Conservation (phyloP, 768 basidiomycete genomes). For the Terana coerulea region DNA sequence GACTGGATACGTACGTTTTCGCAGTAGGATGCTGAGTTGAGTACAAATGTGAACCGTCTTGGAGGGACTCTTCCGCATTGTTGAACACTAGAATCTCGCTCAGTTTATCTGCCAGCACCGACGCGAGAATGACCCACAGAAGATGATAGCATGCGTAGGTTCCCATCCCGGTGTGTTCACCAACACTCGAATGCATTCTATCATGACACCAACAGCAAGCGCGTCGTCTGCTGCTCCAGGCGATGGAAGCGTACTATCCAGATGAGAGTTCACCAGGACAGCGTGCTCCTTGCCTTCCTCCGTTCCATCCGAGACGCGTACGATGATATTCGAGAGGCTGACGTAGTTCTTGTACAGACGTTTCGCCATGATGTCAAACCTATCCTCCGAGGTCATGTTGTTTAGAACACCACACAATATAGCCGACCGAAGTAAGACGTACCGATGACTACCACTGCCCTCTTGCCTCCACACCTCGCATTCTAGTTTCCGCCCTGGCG, state of each 20-base stretch:
- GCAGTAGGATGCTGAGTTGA: slow-evolving; percentile 83
- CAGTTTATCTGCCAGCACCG: background rate
- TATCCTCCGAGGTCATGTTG: slow-evolving; percentile 23
- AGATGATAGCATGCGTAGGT: slow-evolving; percentile 75
- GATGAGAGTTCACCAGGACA: slow-evolving; percentile 82
- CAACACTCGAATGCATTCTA: slow-evolving; percentile 82
- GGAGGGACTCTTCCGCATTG: slow-evolving; percentile 90
- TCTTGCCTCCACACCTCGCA: slow-evolving; percentile 92
- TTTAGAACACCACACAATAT: background rate
- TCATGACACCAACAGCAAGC: slow-evolving; percentile 84
- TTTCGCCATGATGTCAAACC: slow-evolving; percentile 90
- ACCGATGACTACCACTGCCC: slow-evolving; percentile 88
- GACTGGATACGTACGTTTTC: slow-evolving; percentile 59
- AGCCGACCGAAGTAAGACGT: slow-evolving; percentile 28
- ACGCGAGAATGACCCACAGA: slow-evolving; percentile 48
- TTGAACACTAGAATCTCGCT: slow-evolving; percentile 69
- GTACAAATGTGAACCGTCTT: slow-evolving; percentile 92
- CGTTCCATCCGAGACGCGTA: slow-evolving; percentile 81
- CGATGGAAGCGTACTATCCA: slow-evolving; percentile 87
- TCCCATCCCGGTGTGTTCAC: slow-evolving; percentile 64
- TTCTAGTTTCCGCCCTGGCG: slow-evolving; percentile 54
- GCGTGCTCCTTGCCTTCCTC: slow-evolving; percentile 72
- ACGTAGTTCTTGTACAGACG: slow-evolving; percentile 84
- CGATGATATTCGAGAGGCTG: slow-evolving; percentile 82
- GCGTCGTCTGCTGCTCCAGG: slow-evolving; percentile 91